Evolutionary conservation across 1,139 yeast species (phyloP).

Genomic region (Protomyces inundatus): DNA sequence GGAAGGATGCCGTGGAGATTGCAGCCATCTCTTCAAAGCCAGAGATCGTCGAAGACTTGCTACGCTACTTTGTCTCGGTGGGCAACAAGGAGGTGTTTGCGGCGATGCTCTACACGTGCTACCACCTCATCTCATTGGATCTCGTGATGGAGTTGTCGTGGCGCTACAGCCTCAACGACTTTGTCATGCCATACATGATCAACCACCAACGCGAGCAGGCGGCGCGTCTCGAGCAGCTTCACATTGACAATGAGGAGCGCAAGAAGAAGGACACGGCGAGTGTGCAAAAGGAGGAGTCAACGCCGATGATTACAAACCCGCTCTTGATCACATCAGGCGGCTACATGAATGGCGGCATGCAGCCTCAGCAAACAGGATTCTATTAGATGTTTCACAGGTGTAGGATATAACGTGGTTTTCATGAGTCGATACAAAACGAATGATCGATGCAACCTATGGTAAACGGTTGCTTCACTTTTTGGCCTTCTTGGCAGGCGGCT

Average conservation of each 20-base stretch:
- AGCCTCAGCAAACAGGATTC: conserved; percentile 35
- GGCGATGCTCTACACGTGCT: conserved; percentile 82
- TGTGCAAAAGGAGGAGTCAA: conserved; percentile 48
- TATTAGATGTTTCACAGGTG: conserved; percentile 9
- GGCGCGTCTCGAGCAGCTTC: conserved; percentile 58
- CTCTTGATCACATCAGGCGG: conserved; percentile 40
- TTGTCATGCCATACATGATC: conserved; percentile 87
- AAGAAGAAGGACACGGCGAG: conserved; percentile 52
- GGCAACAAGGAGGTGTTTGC: conserved; percentile 95
- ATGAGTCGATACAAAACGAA: no score
- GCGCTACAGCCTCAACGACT: conserved; percentile 76
- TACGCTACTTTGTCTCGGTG: conserved; percentile 90
- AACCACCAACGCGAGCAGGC: conserved; percentile 72
- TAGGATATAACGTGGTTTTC: background rate
- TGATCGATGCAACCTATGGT: no score
- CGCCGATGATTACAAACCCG: conserved; percentile 38
- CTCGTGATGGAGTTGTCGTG: conserved; percentile 84
- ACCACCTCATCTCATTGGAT: conserved; percentile 72
- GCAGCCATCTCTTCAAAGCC: conserved; percentile 75
- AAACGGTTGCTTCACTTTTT: background rate
- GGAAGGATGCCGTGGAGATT: conserved; percentile 91
- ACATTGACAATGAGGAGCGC: conserved; percentile 65
- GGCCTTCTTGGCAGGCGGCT: conserved; percentile 16
- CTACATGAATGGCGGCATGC: conserved; percentile 27
- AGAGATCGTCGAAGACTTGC: conserved; percentile 81